Percentiles rank a stretch among this genome's conserved stretches.
Conservation (phyloP, 106 monocot genomes). For the Triglochin maritima region DNA sequence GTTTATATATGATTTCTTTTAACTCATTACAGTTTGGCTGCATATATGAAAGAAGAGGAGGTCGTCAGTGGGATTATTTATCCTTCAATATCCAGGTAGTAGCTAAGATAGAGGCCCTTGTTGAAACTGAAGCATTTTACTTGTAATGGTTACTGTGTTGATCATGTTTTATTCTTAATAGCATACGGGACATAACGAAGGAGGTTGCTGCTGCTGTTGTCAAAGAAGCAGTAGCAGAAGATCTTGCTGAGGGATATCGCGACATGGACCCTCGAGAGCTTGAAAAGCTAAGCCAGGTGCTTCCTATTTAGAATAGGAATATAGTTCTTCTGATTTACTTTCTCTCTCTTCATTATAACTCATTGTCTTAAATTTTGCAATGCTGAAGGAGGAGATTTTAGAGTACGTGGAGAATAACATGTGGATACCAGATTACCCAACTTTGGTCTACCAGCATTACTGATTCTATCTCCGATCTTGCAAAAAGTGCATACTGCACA, state of each 20-base stretch:
- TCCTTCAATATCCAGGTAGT: slow-evolving; percentile 86
- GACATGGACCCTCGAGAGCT: slow-evolving; percentile 84
- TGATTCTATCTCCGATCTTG: no score
- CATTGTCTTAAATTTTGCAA: not conserved
- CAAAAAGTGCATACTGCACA: not conserved
- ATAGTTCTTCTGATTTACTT: not conserved
- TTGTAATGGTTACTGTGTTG: not conserved
- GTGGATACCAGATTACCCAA: slow-evolving; percentile 85
- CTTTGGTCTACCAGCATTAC: slow-evolving; percentile 55
- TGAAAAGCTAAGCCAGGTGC: slow-evolving; percentile 48
- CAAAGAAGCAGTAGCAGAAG: slow-evolving; percentile 71
- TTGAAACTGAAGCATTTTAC: not conserved
- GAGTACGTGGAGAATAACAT: slow-evolving; percentile 78
- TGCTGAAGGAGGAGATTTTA: slow-evolving; percentile 47
- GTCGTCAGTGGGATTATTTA: slow-evolving; percentile 76
- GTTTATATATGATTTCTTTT: not conserved
- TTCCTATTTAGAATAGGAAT: not conserved
- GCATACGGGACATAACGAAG: slow-evolving; percentile 88
- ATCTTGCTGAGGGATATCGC: slow-evolving; percentile 83
- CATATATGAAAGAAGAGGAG: slow-evolving; percentile 95
- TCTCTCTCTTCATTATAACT: not conserved
- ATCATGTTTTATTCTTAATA: slow-evolving; percentile 7
- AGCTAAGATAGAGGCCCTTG: not conserved
- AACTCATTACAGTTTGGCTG: slow-evolving; percentile 55
- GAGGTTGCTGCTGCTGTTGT: slow-evolving; percentile 93